Base-by-base conservation (phyloP, 352 stramenopile genomes). In the Plasmopara muralis region DNA sequence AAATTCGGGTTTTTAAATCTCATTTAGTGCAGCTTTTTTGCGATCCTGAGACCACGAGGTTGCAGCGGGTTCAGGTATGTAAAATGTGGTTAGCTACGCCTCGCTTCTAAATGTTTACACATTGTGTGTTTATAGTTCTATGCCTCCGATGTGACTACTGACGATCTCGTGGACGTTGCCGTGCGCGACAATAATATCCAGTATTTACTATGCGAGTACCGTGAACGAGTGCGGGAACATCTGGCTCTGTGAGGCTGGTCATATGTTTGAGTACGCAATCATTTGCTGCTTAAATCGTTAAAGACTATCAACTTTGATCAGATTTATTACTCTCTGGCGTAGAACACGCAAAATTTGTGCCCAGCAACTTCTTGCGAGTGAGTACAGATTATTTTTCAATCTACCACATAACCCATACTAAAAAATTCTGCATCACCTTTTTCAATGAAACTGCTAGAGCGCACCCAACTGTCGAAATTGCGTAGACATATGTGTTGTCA, bases 11-110 rank as follows among this genome's bases (percentile, higher is more conserved):
- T 30, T 47, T 81, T 25, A 68, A 83, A 42, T 72, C 53, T 13
- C 74, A 85, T 57, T 66, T 62, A 20, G 39, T 87, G 35, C 69
- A 69, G 31, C 65, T 85, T 16, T 86, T 81, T 52, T 87, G 79
- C 45, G 66, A 85, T 53, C 47, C 66, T 40, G 58, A 85, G 34
- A 67, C 68, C 12, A 82, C 79, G 18, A 59, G 55, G 44, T 64
- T 89, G n/a, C 61, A 62, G 31, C 74, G 67, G 30, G 71, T 87
- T 29, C 68, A 87, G 67, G 78, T 89, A 41, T 12, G 31, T 35
- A 25, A 25, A 3, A 3, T 25, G 61, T 63, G 9, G n/a, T 4
- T 16, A 28, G 5, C 38, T 25, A 25, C 20, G 13, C 13, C 9
- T 46, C 12, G 16, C 41, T 55, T 55, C 18, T 14, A 43, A 8